Evolutionary conservation across 2,329 filamentous ascomycete species (phyloP).

Genomic region (Ophiostoma sp.): DNA sequence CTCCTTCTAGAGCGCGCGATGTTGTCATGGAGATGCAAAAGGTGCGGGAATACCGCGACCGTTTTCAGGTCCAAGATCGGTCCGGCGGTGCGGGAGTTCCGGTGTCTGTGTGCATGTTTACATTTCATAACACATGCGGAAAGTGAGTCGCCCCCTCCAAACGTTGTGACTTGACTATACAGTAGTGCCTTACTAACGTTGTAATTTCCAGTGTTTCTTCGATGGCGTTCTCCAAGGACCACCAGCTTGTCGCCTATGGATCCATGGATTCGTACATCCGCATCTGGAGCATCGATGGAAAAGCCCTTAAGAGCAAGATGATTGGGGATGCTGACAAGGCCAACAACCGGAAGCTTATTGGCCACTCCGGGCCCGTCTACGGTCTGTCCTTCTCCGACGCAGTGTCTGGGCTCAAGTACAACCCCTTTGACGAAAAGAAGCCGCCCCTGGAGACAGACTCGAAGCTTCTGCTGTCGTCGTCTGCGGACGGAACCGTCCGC

Average conservation of each 20-base stretch:
- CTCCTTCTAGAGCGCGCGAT: conserved; percentile 80
- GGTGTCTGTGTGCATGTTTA: conserved; percentile 93
- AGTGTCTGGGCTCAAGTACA: conserved; percentile 51
- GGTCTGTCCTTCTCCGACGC: conserved; percentile 77
- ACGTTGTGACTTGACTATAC: too few species aligned
- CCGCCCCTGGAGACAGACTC: conserved; percentile 49
- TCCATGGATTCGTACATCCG: conserved; percentile 94
- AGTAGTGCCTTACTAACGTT: background rate
- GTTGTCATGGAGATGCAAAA: conserved; percentile 93
- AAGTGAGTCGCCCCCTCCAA: conserved; percentile 52
- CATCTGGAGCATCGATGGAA: conserved; percentile 86
- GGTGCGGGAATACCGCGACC: conserved; percentile 84
- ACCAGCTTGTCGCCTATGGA: conserved; percentile 77
- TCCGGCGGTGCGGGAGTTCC: conserved; percentile 78
- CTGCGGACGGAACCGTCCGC: conserved; percentile 79
- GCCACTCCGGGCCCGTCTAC: conserved; percentile 86
- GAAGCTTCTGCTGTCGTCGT: conserved; percentile 78
- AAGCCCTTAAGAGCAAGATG: conserved; percentile 64
- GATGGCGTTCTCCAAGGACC: conserved; percentile 91
- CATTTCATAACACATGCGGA: conserved; percentile 93
- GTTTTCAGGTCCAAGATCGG: conserved; percentile 79
- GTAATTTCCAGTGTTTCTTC: conserved; percentile 63
- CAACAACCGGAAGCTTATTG: conserved; percentile 68
- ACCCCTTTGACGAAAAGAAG: conserved; percentile 47
- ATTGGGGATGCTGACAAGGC: conserved; percentile 55